A percentile compares a stretch with the other conserved stretches of the same genome.
Conservation (phyloP, 371 early-diverging fungal genomes). For the Zancudomyces culisetae region DNA sequence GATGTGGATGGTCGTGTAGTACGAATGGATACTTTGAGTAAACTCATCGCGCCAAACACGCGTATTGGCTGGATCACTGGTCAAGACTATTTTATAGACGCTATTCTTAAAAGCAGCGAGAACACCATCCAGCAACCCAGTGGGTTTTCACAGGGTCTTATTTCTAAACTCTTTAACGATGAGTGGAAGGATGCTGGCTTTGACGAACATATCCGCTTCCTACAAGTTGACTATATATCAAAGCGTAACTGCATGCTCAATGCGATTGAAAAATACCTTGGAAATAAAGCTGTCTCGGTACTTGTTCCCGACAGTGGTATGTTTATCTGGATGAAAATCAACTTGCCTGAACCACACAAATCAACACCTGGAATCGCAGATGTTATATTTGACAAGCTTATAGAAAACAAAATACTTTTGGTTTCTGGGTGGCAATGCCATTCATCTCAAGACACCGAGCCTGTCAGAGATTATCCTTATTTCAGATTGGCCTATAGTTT, state of each 20-base stretch:
- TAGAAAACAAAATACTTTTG: conserved; percentile 16
- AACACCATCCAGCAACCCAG: conserved; percentile 38
- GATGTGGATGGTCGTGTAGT: conserved; percentile 43
- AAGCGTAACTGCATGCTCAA: conserved; percentile 32
- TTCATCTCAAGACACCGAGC: conserved; percentile 5
- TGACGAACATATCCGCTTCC: conserved; percentile 28
- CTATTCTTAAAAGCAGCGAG: conserved; percentile 37
- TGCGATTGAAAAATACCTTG: conserved; percentile 23
- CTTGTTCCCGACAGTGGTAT: conserved; percentile 38
- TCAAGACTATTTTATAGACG: conserved; percentile 28
- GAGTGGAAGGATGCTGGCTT: conserved; percentile 30
- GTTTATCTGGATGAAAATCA: conserved; percentile 44
- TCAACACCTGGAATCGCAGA: conserved; percentile 11
- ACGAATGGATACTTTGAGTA: conserved; percentile 47
- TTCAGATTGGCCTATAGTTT: conserved; percentile 21
- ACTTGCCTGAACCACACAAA: conserved; percentile 8
- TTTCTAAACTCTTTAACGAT: conserved; percentile 27
- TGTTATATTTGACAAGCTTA: conserved; percentile 16
- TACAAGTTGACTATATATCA: conserved; percentile 26
- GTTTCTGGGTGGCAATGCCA: conserved; percentile 21
- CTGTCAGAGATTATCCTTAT: conserved; percentile 12
- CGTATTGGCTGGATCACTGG: conserved; percentile 42
- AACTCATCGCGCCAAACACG: conserved; percentile 39
- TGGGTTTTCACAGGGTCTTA: conserved; percentile 35
- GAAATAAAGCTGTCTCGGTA: conserved; percentile 32